Percentiles rank a stretch among this genome's conserved stretches.
Evolutionary conservation across 2,329 filamentous ascomycete genomes (phyloP).

Genomic region (Tolypocladium inflatum): DNA sequence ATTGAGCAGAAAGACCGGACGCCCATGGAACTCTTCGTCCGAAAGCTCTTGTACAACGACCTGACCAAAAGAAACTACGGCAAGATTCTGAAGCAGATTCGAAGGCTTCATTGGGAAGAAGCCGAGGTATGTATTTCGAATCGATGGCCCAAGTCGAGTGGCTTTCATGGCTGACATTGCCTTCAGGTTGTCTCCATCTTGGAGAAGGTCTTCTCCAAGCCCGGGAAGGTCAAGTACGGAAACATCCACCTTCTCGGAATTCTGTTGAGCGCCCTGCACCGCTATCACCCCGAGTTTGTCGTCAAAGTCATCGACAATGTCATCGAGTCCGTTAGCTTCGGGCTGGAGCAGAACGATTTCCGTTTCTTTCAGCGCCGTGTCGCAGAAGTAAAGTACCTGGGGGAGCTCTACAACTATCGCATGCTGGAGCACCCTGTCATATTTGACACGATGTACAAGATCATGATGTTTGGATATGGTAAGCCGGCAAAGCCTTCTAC

Average conservation of each 20-base stretch:
- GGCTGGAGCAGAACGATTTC: slow-evolving; percentile 93
- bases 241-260: slow-evolving; percentile 92
- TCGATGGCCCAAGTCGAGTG: not conserved
- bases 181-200: slow-evolving; percentile 60
- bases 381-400: slow-evolving; percentile 91
- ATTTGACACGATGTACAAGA: slow-evolving; percentile 90
- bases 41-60: slow-evolving; percentile 86
- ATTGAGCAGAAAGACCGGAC: slow-evolving; percentile 96
- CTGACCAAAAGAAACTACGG: slow-evolving; percentile 91
- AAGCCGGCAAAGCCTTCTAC: slow-evolving; percentile 14
- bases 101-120: slow-evolving; percentile 96
- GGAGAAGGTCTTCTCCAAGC: slow-evolving; percentile 90
- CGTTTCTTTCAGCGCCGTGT: slow-evolving; percentile 92
- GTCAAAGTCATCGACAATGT: slow-evolving; percentile 88
- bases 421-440: slow-evolving; percentile 93
- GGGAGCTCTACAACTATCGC: slow-evolving; percentile 94
- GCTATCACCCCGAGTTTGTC: slow-evolving; percentile 86
- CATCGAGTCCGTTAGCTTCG: slow-evolving; percentile 77
- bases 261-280: slow-evolving; percentile 76
- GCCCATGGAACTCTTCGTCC: slow-evolving; percentile 84
- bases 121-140: slow-evolving; percentile 50
- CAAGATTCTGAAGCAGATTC: slow-evolving; percentile 87
- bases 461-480: slow-evolving; percentile 86
- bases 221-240: slow-evolving; percentile 94
- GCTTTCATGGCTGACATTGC: not conserved